Evolutionary conservation across 2,329 filamentous ascomycete species (phyloP).

Genomic region (Ophiostoma novo-ulmi): DNA sequence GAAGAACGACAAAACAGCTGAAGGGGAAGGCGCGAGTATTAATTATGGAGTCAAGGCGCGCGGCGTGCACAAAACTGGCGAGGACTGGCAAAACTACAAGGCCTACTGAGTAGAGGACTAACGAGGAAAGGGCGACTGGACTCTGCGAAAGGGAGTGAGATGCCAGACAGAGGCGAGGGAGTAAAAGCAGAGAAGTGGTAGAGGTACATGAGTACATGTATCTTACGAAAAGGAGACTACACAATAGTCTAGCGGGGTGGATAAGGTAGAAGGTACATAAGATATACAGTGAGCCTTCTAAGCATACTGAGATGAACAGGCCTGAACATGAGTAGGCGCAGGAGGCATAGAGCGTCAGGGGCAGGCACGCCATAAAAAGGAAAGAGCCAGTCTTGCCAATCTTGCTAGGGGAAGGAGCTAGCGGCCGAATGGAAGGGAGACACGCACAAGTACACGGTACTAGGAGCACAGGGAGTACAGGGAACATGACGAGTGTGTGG

Average conservation of each 20-base stretch:
- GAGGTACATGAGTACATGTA: not conserved
- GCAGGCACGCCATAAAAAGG: not conserved
- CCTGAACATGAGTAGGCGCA: not conserved
- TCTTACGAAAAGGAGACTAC: not conserved
- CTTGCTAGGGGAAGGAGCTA: not conserved
- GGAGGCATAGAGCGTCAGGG: slow-evolving; percentile 6
- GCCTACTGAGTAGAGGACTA: not conserved
- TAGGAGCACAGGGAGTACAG: not conserved
- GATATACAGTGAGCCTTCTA: not conserved
- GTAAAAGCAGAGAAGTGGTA: not conserved
- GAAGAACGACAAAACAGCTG: slow-evolving; percentile 1
- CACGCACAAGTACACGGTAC: not conserved
- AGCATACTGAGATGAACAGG: not conserved
- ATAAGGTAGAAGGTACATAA: not conserved
- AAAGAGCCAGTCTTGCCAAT: not conserved
- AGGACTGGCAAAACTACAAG: not conserved
- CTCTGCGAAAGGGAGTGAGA: not conserved
- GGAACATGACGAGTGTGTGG: slow-evolving; percentile 6
- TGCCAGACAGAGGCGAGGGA: not conserved
- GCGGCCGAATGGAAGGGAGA: not conserved
- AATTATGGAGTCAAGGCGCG: not conserved
- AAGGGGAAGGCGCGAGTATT: not conserved
- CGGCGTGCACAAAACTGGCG: not conserved
- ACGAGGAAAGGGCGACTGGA: not conserved
- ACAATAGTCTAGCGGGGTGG: not conserved